Evolutionary conservation across 305 asterid species (phyloP).

Genomic region (Plantago rigida): DNA sequence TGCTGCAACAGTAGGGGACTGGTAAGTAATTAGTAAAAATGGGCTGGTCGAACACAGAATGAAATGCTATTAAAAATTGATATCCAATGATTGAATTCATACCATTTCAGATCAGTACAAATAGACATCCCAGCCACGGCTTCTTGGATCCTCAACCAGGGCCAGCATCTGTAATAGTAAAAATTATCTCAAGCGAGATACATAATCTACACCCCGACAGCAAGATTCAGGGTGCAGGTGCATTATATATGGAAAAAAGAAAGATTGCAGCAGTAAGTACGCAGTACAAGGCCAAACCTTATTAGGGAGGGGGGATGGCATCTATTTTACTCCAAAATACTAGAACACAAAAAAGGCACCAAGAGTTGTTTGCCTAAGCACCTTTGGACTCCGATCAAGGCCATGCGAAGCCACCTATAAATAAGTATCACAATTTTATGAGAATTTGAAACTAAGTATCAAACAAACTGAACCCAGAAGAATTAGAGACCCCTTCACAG

Average conservation of each 20-base stretch:
- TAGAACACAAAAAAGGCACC: slow-evolving; percentile 68
- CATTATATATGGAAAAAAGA: neutral
- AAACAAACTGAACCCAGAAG: slow-evolving; percentile 5
- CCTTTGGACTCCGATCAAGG: slow-evolving; percentile 85
- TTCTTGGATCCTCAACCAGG: neutral
- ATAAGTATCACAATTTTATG: slow-evolving; percentile 24
- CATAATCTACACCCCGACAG: neutral
- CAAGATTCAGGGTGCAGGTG: neutral
- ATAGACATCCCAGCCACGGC: neutral
- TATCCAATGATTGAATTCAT: neutral
- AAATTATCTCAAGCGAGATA: too few species aligned
- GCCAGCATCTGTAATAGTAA: neutral
- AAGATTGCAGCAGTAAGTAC: slow-evolving; percentile 12
- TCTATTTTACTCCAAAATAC: slow-evolving; percentile 32
- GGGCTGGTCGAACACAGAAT: neutral
- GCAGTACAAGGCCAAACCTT: slow-evolving; percentile 39
- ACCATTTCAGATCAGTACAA: neutral
- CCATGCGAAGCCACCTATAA: slow-evolving; percentile 93
- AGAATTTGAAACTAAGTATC: slow-evolving; percentile 17
- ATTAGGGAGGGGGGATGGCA: slow-evolving; percentile 23
- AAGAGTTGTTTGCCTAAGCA: slow-evolving; percentile 73
- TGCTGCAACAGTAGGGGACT: neutral
- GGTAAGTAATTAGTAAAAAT: neutral
- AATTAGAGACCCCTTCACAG: slow-evolving; percentile 11
- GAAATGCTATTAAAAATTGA: too few species aligned